Conservation (phyloP, 2,329 filamentous ascomycete species). For the Epichloe elymi region DNA sequence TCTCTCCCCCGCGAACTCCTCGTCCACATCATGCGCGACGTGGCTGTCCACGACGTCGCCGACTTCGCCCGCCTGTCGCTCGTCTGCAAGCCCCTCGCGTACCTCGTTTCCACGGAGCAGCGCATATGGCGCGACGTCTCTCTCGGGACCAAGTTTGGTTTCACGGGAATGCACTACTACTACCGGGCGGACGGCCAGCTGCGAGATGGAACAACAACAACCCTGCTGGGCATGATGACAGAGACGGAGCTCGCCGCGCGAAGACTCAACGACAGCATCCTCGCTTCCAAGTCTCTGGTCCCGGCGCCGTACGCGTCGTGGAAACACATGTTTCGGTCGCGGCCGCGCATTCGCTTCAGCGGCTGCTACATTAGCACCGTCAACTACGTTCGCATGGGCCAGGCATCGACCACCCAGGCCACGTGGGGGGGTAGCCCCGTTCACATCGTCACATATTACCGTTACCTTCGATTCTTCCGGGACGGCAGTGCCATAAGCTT, state of each 20-base stretch:
- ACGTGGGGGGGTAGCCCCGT: conserved; percentile 66
- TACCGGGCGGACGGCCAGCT: conserved; percentile 41
- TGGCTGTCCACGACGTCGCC: conserved; percentile 63
- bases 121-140: conserved; percentile 73
- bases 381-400: conserved; percentile 81
- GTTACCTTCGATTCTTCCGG: conserved; percentile 88
- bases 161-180: conserved; percentile 69
- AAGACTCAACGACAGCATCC: conserved; percentile 19
- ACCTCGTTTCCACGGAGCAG: conserved; percentile 71
- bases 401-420: conserved; percentile 52
- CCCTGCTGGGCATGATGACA: conserved; percentile 21
- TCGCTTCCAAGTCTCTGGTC: conserved; percentile 28
- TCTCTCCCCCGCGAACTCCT: conserved; percentile 79
- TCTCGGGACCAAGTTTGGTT: conserved; percentile 59
- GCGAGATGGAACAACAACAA: conserved; percentile 13
- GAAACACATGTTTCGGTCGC: conserved; percentile 62
- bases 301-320: conserved; percentile 36
- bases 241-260: conserved; percentile 25
- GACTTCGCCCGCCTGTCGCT: conserved; percentile 62
- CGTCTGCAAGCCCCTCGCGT: conserved; percentile 81
- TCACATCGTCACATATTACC: conserved; percentile 95
- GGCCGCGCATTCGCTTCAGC: conserved; percentile 83
- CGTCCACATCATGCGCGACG: conserved; percentile 59
- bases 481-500: conserved; percentile 76
- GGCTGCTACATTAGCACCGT: conserved; percentile 95